Conservation (phyloP, 108 stramenopile genomes). For the Skeletonema menzelii region DNA sequence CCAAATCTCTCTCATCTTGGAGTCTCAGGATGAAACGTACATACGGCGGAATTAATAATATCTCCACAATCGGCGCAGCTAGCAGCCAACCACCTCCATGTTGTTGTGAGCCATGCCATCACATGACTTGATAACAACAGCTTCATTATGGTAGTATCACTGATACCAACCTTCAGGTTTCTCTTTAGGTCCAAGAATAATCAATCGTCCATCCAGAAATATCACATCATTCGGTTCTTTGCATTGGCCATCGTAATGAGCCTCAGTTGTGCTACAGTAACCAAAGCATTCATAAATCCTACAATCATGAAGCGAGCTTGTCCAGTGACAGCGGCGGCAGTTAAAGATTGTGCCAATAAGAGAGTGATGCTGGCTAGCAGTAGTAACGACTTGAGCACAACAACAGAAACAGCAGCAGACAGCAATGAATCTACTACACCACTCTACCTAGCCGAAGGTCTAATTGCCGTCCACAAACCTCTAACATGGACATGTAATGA, state of each 20-base stretch:
- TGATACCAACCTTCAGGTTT: neutral
- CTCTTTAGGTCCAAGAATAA: neutral
- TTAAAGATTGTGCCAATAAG: neutral
- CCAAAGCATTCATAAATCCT: neutral
- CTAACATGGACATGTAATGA: slow-evolving; percentile 88
- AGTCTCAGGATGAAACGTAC: too few relatives aligned
- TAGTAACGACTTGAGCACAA: neutral
- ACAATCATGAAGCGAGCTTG: neutral
- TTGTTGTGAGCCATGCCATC: too few relatives aligned
- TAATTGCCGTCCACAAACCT: slow-evolving; percentile 91
- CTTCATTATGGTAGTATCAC: neutral
- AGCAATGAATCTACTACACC: slow-evolving; percentile 18
- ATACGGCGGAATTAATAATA: too few relatives aligned
- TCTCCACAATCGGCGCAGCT: too few relatives aligned
- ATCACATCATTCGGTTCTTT: neutral
- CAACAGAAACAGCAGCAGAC: neutral
- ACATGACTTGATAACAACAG: too few relatives aligned
- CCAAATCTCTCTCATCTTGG: too few relatives aligned
- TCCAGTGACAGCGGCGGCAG: neutral
- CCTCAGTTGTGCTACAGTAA: neutral
- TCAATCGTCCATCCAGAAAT: neutral
- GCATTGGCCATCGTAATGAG: neutral
- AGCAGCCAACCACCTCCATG: too few relatives aligned
- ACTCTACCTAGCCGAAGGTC: slow-evolving; percentile 69
- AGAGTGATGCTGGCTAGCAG: neutral